A percentile compares a stretch with the other conserved stretches of the same genome.
phyloP scores from a whole-genome alignment of 352 stramenopile genomes.

The Phytophthora constricta region DNA sequence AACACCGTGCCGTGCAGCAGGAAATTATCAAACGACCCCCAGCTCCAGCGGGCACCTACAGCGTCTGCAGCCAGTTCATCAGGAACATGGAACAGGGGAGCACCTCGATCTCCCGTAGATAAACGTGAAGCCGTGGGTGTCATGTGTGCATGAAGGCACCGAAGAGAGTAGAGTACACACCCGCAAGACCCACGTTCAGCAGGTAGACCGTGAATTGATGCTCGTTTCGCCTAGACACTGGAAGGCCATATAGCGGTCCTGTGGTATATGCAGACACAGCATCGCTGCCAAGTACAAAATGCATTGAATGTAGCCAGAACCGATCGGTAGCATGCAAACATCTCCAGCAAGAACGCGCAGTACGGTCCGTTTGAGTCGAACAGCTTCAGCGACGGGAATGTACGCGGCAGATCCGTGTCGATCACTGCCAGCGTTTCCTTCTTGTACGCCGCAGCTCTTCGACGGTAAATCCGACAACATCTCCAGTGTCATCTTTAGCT shows the following conservation, averaged over 20 bases:
- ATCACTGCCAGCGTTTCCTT: slow-evolving; percentile 82
- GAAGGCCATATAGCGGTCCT: slow-evolving; percentile 82
- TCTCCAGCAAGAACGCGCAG: slow-evolving; percentile 77
- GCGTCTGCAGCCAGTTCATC: slow-evolving; percentile 90
- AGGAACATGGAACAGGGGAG: slow-evolving; percentile 81
- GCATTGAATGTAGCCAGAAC: slow-evolving; percentile 90
- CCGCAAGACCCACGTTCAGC: slow-evolving; percentile 78
- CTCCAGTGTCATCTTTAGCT: slow-evolving; percentile 84
- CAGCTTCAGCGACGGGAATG: slow-evolving; percentile 81
- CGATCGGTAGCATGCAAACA: slow-evolving; percentile 85
- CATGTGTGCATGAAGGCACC: slow-evolving; percentile 66
- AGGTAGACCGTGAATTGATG: slow-evolving; percentile 91
- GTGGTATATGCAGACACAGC: slow-evolving; percentile 86
- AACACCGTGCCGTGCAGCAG: slow-evolving; percentile 86
- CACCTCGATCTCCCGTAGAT: slow-evolving; percentile 66
- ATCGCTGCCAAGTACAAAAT: slow-evolving; percentile 91
- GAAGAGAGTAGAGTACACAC: slow-evolving; percentile 85
- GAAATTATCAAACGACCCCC: slow-evolving; percentile 86
- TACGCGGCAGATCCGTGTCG: slow-evolving; percentile 87
- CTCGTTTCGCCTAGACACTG: slow-evolving; percentile 88
- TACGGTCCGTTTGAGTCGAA: slow-evolving; percentile 82
- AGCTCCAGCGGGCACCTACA: slow-evolving; percentile 85
- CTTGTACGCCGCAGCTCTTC: slow-evolving; percentile 67
- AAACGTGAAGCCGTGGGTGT: slow-evolving; percentile 57
- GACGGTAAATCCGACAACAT: slow-evolving; percentile 89